Evolutionary conservation across 2,329 filamentous ascomycete species (phyloP).

Genomic region (Microdochium bolleyi): DNA sequence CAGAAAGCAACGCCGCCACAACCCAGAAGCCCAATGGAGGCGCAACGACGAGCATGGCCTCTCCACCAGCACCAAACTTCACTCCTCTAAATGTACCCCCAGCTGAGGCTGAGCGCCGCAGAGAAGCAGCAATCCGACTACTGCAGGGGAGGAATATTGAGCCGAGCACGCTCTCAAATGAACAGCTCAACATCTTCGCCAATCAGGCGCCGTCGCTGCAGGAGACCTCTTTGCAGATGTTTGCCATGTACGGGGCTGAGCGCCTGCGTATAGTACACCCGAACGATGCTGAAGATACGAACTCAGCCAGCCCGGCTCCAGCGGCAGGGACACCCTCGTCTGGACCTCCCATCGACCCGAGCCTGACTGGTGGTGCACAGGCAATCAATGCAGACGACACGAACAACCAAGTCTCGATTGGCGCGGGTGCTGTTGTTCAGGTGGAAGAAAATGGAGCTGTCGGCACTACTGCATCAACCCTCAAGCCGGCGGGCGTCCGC

Average conservation of each 20-base stretch:
- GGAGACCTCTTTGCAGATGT: slow-evolving; percentile 45
- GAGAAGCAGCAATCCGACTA: slow-evolving; percentile 37
- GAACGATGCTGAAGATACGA: slow-evolving; percentile 20
- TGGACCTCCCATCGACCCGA: slow-evolving; percentile 10
- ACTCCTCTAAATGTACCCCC: slow-evolving; percentile 26
- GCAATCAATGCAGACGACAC: slow-evolving; percentile 14
- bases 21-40: slow-evolving; percentile 6
- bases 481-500: slow-evolving; percentile 11
- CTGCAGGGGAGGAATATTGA: slow-evolving; percentile 40
- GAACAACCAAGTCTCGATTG: slow-evolving; percentile 10
- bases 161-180: slow-evolving; percentile 39
- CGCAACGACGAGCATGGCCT: background rate
- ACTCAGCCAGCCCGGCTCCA: slow-evolving; percentile 6
- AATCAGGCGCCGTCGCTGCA: slow-evolving; percentile 51
- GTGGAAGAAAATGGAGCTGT: slow-evolving; percentile 15
- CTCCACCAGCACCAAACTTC: slow-evolving; percentile 17
- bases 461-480: slow-evolving; percentile 15
- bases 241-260: slow-evolving; percentile 49
- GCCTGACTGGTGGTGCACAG: slow-evolving; percentile 14
- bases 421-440: slow-evolving; percentile 15
- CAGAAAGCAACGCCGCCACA: slow-evolving; percentile 1
- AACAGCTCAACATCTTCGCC: slow-evolving; percentile 52
- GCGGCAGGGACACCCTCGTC: slow-evolving; percentile 2
- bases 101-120: slow-evolving; percentile 41
- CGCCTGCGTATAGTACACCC: slow-evolving; percentile 49